Evolutionary conservation across 345 rosid species (phyloP), one percentile per base, ranked within the genome.

Genomic region (Raphanus raphanistrum): DNA sequence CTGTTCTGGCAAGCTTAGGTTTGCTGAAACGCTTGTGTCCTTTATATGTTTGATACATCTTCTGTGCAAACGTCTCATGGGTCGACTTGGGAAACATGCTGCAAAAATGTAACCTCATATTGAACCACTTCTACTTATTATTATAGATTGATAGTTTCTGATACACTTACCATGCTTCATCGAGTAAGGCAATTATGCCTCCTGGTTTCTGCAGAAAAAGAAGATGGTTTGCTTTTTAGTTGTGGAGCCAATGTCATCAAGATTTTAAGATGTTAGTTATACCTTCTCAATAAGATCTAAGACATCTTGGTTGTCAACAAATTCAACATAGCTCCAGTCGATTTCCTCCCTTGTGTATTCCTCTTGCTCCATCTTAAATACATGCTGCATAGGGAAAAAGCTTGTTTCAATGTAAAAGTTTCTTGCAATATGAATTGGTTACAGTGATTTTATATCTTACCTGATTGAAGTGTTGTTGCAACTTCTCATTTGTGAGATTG

Each of bases 61-160:
- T 90, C 33, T 90, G 90, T 52, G 92, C 87, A 84, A 90, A 90
- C 52, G 94, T 88, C 83, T 90, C 95, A 74, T 90, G 92, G 54
- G 95, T 90, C 31, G 95, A 90, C 82, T 86, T 90, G 60, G 95
- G 95, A 73, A 90, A 90, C 95, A 88, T 90, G 76, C 95, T 90
- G 87, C 89, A 85, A 25, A 8, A 15, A 25, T 64, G 65, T 48
- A 64, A 48, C 32, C 28, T 61, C 41, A 64, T 69, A 71, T 31
- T 21, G 48, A 71, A 54, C 41, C n/a, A 50, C 9, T 60, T 64
- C 35, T 68, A 60, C 13, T 33, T 59, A 43, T 60, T 67, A 59
- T 33, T 48, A 68, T 57, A 50, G 28, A 73, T 67, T 66, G 38
- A 73, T 48, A 4, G 26, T 36, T 36, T 8, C 70, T 66, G 17